Conservation (phyloP, 176 grass and related monocot genomes). For the Puccinellia tenuiflora region DNA sequence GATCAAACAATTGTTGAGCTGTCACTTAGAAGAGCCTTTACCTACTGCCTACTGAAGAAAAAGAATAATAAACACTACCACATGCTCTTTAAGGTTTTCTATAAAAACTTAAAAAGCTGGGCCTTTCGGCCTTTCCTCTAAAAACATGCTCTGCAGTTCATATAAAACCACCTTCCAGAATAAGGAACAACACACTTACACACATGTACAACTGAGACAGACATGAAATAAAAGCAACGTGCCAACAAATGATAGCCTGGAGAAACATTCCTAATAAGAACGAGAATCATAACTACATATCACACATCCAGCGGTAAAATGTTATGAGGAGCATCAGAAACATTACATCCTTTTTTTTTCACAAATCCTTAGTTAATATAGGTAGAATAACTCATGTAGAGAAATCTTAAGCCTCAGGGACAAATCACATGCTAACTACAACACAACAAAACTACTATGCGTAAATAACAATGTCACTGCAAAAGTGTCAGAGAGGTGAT, state of each 20-base stretch:
- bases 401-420: neutral
- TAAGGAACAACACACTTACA: neutral
- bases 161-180: neutral
- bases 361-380: neutral
- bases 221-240: neutral
- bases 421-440: constrained; percentile 10
- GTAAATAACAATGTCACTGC: neutral
- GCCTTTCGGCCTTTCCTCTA: neutral
- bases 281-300: neutral
- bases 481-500: constrained; percentile 16
- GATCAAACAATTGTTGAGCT: constrained; percentile 9
- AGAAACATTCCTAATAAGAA: neutral
- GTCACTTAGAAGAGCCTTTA: neutral
- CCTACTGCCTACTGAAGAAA: neutral
- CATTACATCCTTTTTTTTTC: neutral
- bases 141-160: neutral
- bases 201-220: neutral
- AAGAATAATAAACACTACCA: neutral
- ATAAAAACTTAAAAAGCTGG: neutral
- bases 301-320: neutral
- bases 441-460: neutral
- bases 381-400: neutral
- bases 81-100: neutral
- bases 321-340: neutral
- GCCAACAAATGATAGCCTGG: neutral